Conservation (phyloP, 2,329 filamentous ascomycete species). For the Aspergillus intermedius region DNA sequence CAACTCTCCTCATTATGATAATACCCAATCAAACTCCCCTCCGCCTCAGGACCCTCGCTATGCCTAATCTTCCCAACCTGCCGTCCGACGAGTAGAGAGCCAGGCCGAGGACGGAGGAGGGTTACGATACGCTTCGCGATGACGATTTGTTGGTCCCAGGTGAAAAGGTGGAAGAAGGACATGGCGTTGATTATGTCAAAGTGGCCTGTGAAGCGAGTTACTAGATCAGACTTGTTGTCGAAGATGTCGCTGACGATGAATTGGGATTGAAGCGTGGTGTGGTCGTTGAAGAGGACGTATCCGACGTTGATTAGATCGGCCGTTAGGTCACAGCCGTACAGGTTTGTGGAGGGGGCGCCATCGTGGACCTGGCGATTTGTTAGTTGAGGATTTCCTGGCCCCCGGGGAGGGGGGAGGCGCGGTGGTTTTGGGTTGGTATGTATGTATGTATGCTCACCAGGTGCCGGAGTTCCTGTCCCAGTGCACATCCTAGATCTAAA, state of each 20-base stretch:
- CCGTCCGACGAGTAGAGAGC: neutral
- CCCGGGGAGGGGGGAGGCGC: too few relatives aligned
- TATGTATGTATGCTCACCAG: constrained; percentile 14
- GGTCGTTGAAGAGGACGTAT: constrained; percentile 58
- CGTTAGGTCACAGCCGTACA: constrained; percentile 46
- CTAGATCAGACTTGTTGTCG: neutral
- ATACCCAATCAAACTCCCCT: constrained; percentile 25
- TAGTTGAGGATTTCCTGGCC: neutral
- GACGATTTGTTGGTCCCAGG: constrained; percentile 25
- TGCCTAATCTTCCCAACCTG: neutral
- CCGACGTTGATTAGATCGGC: constrained; percentile 47
- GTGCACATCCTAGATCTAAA: constrained; percentile 48
- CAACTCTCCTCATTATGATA: constrained; percentile 48
- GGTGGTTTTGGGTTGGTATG: neutral
- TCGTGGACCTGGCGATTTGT: constrained; percentile 24
- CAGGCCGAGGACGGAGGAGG: neutral
- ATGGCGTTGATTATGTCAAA: constrained; percentile 36
- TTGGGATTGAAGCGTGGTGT: constrained; percentile 34
- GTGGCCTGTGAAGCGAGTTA: constrained; percentile 35
- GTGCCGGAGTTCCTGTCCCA: constrained; percentile 38
- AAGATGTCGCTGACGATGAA: neutral
- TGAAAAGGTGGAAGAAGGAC: constrained; percentile 40
- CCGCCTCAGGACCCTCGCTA: constrained; percentile 2
- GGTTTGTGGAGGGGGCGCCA: constrained; percentile 41
- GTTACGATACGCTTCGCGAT: constrained; percentile 26